Base-by-base conservation (phyloP, 495 filamentous ascomycete genomes). In the Aspergillus olivimuriae region DNA sequence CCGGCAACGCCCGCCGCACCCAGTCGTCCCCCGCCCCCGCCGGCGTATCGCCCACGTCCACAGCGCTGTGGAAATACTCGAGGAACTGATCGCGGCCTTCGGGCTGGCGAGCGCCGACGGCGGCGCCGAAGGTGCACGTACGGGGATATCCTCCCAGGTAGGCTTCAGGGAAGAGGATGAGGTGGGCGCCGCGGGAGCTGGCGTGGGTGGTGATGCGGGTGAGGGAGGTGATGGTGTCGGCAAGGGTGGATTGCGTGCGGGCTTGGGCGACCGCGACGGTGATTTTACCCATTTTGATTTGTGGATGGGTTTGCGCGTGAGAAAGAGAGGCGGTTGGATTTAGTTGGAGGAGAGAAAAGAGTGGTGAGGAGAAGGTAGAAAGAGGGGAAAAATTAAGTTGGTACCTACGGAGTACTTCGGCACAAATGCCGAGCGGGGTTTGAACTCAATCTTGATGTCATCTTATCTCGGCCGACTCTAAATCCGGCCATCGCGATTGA, bases 81-180 rank as follows among this genome's bases (percentile, higher is more conserved):
- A 90, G 73, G 56, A 86, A 97, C 45, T 94, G 89, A 6, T 94
- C 87, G 4, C 90, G 77, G 3, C 90, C 91, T 15, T 69, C 71
- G 10, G 73, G 64, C 1, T 73, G 70, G 4, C 91, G 81, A 2
- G 69, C 66, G 0, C 91, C 91, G 8, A 95, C 75, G 0, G 77
- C 70, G 21, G 78, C 75, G 10, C 88, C 89, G 51, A 95, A 95
- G 35, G 68, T 67, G 44, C 80, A 82, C n/a, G 84, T 84, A 17
- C 91, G 83, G 11, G 91, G 91, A 55, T 97, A 97, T 7, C 91
- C 91, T 15, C 91, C 91, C 0, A 97, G 74, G 59, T 87, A 96
- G 19, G 91, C 91, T 68, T 97, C 91, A 0, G 91, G 91, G 52
- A 95, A 92, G 32, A 96, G 78, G 14, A 97, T 65, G 39, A 97